Evolutionary conservation across 179 eudicot genomes (phyloP).

Genomic region (Carnegiea gigantea): DNA sequence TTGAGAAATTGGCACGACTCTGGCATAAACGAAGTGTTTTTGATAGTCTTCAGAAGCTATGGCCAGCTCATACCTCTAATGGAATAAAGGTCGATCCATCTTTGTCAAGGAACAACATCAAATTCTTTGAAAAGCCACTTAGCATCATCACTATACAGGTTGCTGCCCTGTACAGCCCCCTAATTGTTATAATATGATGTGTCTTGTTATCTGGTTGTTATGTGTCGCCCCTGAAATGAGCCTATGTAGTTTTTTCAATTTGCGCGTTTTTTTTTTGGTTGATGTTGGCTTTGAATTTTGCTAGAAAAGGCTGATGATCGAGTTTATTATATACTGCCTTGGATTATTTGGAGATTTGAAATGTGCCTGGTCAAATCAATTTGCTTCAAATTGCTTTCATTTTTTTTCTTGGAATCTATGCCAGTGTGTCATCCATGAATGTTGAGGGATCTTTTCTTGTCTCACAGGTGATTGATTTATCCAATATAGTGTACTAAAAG

Average conservation of each 20-base stretch:
- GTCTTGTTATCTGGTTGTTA: conserved; percentile 15
- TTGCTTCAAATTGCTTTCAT: not conserved
- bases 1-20: too few relatives aligned
- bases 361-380: not conserved
- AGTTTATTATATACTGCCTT: conserved; percentile 26
- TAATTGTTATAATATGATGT: not conserved
- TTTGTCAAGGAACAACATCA: too few relatives aligned
- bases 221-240: not conserved
- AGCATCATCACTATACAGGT: too few relatives aligned
- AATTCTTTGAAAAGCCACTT: too few relatives aligned
- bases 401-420: not conserved
- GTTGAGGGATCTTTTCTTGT: too few relatives aligned
- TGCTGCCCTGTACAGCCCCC: not conserved
- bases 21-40: too few relatives aligned
- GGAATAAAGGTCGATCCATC: too few relatives aligned
- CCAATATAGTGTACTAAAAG: too few relatives aligned
- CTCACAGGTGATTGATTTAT: too few relatives aligned
- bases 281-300: conserved; percentile 26
- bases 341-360: not conserved
- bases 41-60: too few relatives aligned
- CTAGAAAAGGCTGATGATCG: conserved; percentile 23
- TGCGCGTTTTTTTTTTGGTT: not conserved
- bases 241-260: conserved; percentile 24
- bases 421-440: too few relatives aligned
- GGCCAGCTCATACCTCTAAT: too few relatives aligned